Evolutionary conservation across 371 early-diverging fungal species (phyloP), one percentile per base, ranked within the genome.

Genomic region (Entomophthora muscae): DNA sequence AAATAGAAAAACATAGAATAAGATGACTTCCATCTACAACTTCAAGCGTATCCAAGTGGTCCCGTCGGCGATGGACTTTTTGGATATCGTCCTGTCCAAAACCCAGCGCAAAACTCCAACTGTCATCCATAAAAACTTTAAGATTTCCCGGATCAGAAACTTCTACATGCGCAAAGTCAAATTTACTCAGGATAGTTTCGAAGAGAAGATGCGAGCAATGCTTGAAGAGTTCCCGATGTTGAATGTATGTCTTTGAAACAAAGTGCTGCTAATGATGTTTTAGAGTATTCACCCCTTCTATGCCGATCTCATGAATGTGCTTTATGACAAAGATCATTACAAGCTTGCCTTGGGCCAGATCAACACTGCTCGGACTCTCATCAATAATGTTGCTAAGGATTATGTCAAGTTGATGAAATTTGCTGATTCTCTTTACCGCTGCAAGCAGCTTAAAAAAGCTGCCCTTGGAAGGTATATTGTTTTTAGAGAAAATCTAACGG

Each of bases 131-230:
- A 88, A 91, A 51, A 87, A 91, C 70, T 95, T 92, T 80, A 84
- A 90, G 67, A 96, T 99, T 74, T 81, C 89, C 27, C 85, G 98
- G 74, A 99, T 99, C 71, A 80, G 99, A 66, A 86, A 89, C 73
- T 99, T 99, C 73, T 99, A 99, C 75, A 98, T 97, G 93, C 88
- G 97, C 71, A 99, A 99, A 76, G 96, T 99, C 74, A 99, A 98
- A 83, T 98, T 93, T 77, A 92, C 98, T 10, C 98, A 98, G 75
- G 95, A 95, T 61, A 86, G 85, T 67, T 99, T 99, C 75, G 92
- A 93, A 68, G 94, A 93, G 69, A 93, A 95, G 75, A 82, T 99
- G 65, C 83, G 86, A 66, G 79, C 79, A 63, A 98, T 99, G 69
- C 74, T 98, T 32, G 84, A 81, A 5, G 95, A 98, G 71, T 99